A percentile compares a stretch with the other conserved stretches of the same genome.
These are phyloP conservation scores for Fusarium metavorans DNA, from an alignment of 2,329 filamentous ascomycete species.

Conservation along the genomic window DNA sequence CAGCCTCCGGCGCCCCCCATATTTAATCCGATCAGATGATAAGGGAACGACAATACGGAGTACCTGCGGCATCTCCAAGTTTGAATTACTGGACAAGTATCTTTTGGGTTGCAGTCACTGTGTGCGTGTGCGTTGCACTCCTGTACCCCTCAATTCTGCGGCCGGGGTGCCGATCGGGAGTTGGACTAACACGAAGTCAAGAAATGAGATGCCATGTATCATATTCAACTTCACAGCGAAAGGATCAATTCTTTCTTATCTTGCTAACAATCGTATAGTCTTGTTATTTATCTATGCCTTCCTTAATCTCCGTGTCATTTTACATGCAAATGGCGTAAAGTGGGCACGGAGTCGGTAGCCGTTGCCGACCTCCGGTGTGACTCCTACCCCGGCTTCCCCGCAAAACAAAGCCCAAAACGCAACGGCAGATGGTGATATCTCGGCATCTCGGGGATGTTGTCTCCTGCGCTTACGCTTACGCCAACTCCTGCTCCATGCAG, in stretches of 20 bases:
- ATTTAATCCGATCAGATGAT: conserved; percentile 37
- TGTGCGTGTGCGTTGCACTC: background rate
- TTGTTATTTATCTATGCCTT: background rate
- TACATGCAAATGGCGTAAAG: conserved; percentile 4
- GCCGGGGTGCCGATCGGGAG: background rate
- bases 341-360: conserved; percentile 33
- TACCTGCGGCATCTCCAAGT: background rate
- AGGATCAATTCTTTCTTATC: background rate
- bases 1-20: conserved; percentile 11
- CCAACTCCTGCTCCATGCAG: conserved; percentile 23
- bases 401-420: conserved; percentile 11
- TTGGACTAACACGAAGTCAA: background rate
- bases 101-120: conserved; percentile 7
- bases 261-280: background rate
- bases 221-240: background rate
- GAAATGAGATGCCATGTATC: background rate
- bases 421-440: conserved; percentile 42
- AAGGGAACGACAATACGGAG: background rate
- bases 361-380: conserved; percentile 21
- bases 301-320: background rate
- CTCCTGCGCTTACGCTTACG: conserved; percentile 14
- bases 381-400: conserved; percentile 29
- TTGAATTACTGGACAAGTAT: background rate
- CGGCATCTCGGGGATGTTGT: conserved; percentile 41
- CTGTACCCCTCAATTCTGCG: conserved; percentile 16